Conservation (phyloP, 805 yeast species). For the Yarrowia sp. region DNA sequence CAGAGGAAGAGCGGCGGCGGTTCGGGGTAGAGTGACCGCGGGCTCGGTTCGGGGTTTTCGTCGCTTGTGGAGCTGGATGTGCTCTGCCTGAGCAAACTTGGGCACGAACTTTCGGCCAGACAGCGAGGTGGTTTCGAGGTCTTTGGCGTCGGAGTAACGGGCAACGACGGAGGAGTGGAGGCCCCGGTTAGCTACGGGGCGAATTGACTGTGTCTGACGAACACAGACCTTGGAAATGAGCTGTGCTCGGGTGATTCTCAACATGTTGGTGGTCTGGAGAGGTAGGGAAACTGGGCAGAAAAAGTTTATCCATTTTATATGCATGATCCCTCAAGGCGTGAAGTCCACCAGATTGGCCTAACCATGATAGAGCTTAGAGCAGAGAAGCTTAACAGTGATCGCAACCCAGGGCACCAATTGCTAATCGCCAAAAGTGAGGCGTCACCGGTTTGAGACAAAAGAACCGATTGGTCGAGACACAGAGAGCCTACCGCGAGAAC, state of each 20-base stretch:
- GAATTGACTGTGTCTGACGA: conserved; percentile 28
- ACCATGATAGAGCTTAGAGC: too few species aligned
- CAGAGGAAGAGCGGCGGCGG: conserved; percentile 9
- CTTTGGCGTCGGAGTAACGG: conserved; percentile 6
- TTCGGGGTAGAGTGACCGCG: conserved; percentile 15
- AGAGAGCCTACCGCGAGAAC: neutral
- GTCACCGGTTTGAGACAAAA: neutral
- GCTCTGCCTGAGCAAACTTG: conserved; percentile 38
- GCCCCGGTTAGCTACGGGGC: conserved; percentile 10
- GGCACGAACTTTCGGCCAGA: conserved; percentile 25
- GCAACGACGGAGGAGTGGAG: conserved; percentile 15
- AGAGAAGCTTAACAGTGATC: conserved; percentile 22
- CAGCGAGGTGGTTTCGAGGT: conserved; percentile 32
- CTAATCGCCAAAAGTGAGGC: conserved; percentile 26
- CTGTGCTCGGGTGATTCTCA: conserved; percentile 33
- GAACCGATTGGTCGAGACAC: neutral
- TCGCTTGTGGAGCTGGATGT: conserved; percentile 25
- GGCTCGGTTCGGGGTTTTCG: conserved; percentile 23
- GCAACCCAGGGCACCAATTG: conserved; percentile 23
- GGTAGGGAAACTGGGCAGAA: conserved; percentile 4
- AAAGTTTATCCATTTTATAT: conserved; percentile 31
- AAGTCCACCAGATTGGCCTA: neutral
- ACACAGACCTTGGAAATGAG: conserved; percentile 37
- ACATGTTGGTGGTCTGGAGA: conserved; percentile 6
- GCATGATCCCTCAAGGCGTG: conserved; percentile 29